Conservation (phyloP, 768 basidiomycete species). For the Hygrophorus russula region DNA sequence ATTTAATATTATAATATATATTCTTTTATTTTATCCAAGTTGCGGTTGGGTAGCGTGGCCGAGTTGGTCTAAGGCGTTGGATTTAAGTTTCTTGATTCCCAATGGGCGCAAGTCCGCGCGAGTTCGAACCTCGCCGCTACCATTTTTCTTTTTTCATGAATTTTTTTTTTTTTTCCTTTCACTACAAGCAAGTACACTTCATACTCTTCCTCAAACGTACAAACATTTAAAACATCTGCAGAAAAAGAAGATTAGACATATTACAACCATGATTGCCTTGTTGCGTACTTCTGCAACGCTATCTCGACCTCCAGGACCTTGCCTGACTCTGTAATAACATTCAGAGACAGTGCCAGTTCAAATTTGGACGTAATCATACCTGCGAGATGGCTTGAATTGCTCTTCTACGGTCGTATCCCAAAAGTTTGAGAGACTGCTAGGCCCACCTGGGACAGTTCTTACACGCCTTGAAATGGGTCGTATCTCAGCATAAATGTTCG, state of each 20-base stretch:
- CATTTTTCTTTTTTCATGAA: constrained; percentile 29
- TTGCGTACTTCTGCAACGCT: constrained; percentile 34
- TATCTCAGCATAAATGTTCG: not conserved
- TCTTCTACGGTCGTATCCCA: constrained; percentile 34
- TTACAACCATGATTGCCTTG: not conserved
- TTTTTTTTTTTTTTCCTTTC: too few relatives aligned
- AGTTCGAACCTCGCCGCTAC: constrained; percentile 89
- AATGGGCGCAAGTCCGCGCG: constrained; percentile 78
- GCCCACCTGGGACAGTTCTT: constrained; percentile 34
- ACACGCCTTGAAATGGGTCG: constrained; percentile 24
- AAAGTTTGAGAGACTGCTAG: constrained; percentile 30
- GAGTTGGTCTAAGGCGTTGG: constrained; percentile 87
- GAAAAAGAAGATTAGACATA: not conserved
- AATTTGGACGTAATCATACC: constrained; percentile 26
- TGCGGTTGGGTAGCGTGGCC: constrained; percentile 39
- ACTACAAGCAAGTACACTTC: too few relatives aligned
- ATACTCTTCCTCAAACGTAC: too few relatives aligned
- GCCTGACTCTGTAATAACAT: constrained; percentile 40
- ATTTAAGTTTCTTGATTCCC: constrained; percentile 74
- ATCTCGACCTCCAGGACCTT: constrained; percentile 59
- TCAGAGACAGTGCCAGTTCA: not conserved
- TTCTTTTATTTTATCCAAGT: not conserved
- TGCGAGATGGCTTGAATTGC: constrained; percentile 59
- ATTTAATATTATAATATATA: too few relatives aligned
- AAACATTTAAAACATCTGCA: constrained; percentile 14